Base-by-base conservation (phyloP, 306 rosid genomes). In the Coriaria nepalensis region DNA sequence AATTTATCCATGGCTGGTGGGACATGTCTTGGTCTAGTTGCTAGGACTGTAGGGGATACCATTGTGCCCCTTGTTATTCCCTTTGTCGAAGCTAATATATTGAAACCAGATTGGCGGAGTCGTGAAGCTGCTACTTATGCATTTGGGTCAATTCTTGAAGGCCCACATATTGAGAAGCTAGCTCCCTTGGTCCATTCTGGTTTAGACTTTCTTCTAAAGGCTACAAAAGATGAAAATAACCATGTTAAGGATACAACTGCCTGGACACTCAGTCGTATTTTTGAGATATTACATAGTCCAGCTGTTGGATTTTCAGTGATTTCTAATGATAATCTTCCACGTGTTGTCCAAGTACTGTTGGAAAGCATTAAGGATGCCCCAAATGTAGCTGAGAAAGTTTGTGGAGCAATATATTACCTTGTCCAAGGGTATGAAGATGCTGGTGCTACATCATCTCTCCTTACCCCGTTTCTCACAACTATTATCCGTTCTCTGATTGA, bases 1-100 rank as follows among this genome's bases (percentile, higher is more conserved):
- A 68, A 55, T 56, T 33, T 68, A 3, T 50, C 73, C 10, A 68
- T 68, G 73, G 73, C 73, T 45, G 73, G 73, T 37, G 73, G 73
- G 46, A 68, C 73, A 2, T 68, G 68, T 40, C 62, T 61, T 40
- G 53, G 60, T 43, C 72, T 67, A 10, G 67, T 67, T 60, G 50
- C 72, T 12, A 47, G 55, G 61, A 61, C 63, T 43, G 73, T 68
- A 42, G 63, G 59, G 40, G 68, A 61, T 68, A 43, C 54, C 6
- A 40, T 61, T 36, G 54, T 68, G 13, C 67, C 72, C 40, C 72
- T 67, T 37, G 72, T 67, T 40, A 67, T 67, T 57, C 72, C 72
- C 53, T 67, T 67, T 49, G 67, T 67, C 4, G 72, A 67, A 38
- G 72, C 53, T 37, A 67, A 67, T 50, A 67, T 67, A 13, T 47